Conservation (phyloP, 73 alveolate genomes). For the Paramecium biaurelia region DNA sequence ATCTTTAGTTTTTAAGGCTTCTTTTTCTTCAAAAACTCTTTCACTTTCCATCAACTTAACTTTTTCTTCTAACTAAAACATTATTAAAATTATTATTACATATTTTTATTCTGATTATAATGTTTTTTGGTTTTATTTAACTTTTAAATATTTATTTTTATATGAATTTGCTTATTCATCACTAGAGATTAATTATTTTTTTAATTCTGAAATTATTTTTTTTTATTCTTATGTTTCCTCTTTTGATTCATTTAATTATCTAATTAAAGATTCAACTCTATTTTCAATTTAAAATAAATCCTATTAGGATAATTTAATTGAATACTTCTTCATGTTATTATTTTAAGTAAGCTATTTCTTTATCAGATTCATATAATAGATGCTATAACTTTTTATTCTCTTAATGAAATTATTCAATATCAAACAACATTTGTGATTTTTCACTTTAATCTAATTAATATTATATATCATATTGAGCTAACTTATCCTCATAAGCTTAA, state of each 20-base stretch:
- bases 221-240: background rate
- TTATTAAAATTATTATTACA: background rate
- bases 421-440: background rate
- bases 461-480: constrained; percentile 27
- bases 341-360: background rate
- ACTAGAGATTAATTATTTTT: background rate
- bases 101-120: background rate
- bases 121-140: background rate
- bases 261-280: background rate
- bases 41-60: constrained; percentile 23
- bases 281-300: background rate
- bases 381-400: background rate
- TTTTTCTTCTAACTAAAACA: constrained; percentile 10
- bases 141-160: background rate
- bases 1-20: constrained; percentile 32
- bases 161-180: constrained; percentile 3
- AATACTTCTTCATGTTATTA: constrained; percentile 18
- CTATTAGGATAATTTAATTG: background rate
- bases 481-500: background rate
- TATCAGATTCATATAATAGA: constrained; percentile 21
- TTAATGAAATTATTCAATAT: background rate
- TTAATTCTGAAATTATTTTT: background rate
- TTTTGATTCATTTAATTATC: background rate
- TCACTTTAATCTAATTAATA: constrained; percentile 18
- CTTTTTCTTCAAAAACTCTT: constrained; percentile 28